Evolutionary conservation across 495 filamentous ascomycete species (phyloP), one percentile per base, ranked within the genome.

Genomic region (Lasiosphaeria ovina): DNA sequence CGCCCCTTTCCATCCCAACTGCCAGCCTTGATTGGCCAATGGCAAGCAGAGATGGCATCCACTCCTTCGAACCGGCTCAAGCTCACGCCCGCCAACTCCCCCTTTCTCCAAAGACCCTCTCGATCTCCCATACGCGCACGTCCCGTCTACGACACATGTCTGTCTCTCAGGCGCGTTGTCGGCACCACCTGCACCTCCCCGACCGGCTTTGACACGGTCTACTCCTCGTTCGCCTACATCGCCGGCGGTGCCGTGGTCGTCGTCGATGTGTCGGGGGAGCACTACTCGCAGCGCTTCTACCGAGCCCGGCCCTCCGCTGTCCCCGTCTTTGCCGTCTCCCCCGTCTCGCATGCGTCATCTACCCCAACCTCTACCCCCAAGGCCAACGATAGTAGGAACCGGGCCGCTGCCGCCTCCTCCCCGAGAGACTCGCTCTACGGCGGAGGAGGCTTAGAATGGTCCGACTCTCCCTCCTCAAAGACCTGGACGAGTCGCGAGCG

Each of bases 191-290:
- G 90, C 57, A 83, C 76, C 60, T 89, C 91, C 5, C 87, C 90
- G 16, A 92, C 90, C 73, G 92, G 87, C 55, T 96, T 98, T 72
- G 93, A 95, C 67, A 83, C 83, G 55, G 84, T 92, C 51, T 80
- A 88, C 14, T 85, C 88, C 36, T 85, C 82, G 53, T 96, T 98
- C 69, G 93, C 90, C 33, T 91, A 93, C 72, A 92, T 91, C 61
- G 94, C 94, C 9, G 95, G 94, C 45, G 93, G 92, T 12, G 90
- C 91, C n/a, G 94, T 89, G 16, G 91, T 98, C 0, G 82, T 98
- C n/a, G 89, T 90, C 8, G 84, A 89, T 60, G 76, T 97, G 33
- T 87, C 92, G 57, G 87, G 89, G 44, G 80, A 90, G 34, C 83
- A 85, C 38, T 81, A 91, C 60, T 84, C 80, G 49, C 95, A 98